Evolutionary conservation across 139 green algal genomes (phyloP).

Genomic region (Chlorella sp.): DNA sequence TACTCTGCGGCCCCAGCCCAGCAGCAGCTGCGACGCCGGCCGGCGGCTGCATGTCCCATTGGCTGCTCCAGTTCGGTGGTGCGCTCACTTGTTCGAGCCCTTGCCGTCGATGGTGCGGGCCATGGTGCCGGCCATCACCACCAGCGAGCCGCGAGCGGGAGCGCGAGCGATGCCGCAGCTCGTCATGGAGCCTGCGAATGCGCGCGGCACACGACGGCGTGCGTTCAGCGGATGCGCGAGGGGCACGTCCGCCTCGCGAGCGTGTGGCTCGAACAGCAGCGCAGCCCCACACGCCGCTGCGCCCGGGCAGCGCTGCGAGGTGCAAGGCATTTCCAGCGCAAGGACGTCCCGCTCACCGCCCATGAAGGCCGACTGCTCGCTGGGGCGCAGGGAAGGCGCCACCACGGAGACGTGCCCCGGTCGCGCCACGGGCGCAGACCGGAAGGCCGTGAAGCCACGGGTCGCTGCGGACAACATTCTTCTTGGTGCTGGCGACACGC

Average conservation of each 20-base stretch:
- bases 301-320: too few relatives aligned
- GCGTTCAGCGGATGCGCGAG: not conserved
- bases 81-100: constrained; percentile 2
- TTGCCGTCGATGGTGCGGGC: constrained; percentile 1
- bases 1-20: too few relatives aligned
- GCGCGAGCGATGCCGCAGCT: not conserved
- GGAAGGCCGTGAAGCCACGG: not conserved
- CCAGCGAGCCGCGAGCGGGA: not conserved
- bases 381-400: not conserved
- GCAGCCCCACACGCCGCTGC: not conserved
- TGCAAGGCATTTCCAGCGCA: not conserved
- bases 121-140: not conserved
- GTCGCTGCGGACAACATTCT: constrained; percentile 1
- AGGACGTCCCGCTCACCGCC: not conserved
- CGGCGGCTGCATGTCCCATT: too few relatives aligned
- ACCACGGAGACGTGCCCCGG: not conserved
- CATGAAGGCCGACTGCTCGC: not conserved
- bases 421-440: not conserved
- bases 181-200: not conserved
- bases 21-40: too few relatives aligned
- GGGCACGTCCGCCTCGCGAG: not conserved
- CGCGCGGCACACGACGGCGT: not conserved
- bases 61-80: too few relatives aligned
- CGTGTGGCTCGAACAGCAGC: not conserved
- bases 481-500: not conserved